These are phyloP conservation scores for Berkeleyomyces basicola DNA, from an alignment of 2,329 filamentous ascomycete species.

Conservation along the genomic window DNA sequence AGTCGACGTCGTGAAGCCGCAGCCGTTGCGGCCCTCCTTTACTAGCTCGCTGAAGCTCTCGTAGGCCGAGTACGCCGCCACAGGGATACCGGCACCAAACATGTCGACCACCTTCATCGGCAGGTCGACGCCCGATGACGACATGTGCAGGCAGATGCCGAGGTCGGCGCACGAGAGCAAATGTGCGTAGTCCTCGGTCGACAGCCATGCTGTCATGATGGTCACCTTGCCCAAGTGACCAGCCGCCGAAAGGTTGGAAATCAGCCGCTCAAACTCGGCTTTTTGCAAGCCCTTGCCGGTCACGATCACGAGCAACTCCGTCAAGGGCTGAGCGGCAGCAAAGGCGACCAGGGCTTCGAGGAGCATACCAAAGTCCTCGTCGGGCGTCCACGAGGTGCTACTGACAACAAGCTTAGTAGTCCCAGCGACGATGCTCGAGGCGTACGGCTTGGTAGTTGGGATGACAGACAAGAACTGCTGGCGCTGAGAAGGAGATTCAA, in stretches of 20 bases:
- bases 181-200: conserved; percentile 64
- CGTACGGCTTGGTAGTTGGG: conserved; percentile 44
- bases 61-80: conserved; percentile 72
- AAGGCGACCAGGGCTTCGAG: conserved; percentile 69
- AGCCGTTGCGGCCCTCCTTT: conserved; percentile 68
- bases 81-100: conserved; percentile 87
- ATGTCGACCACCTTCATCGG: conserved; percentile 99
- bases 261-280: conserved; percentile 51
- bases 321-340: conserved; percentile 33
- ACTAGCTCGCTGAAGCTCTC: conserved; percentile 87
- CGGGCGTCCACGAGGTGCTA: conserved; percentile 92
- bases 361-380: conserved; percentile 84
- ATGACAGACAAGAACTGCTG: conserved; percentile 46
- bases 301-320: conserved; percentile 62
- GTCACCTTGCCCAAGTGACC: conserved; percentile 53
- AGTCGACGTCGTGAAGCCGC: conserved; percentile 58
- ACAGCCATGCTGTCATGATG: conserved; percentile 72
- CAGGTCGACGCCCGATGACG: conserved; percentile 83
- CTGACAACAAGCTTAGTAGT: conserved; percentile 61
- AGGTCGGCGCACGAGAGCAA: conserved; percentile 76
- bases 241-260: conserved; percentile 41
- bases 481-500: conserved; percentile 31
- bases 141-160: conserved; percentile 82
- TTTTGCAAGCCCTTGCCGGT: conserved; percentile 87
- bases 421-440: conserved; percentile 39